Base-by-base conservation (phyloP, 805 yeast species). In the Teunomyces tritomae region DNA sequence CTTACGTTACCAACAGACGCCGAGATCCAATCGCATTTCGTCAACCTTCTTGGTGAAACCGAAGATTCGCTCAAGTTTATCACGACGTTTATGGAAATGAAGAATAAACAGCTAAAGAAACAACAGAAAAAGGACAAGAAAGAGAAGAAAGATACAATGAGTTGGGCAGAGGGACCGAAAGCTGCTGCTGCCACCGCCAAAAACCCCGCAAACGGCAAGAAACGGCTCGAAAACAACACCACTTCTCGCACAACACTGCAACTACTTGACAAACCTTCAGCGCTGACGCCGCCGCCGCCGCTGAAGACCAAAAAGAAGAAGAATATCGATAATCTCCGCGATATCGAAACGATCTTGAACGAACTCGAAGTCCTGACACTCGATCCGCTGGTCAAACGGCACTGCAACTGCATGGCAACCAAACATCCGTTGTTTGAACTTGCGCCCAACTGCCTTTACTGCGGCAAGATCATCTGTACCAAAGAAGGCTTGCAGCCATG, bases 401-500 rank as follows among this genome's bases (percentile, higher is more conserved):
- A 57, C 4, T 91, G 98, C 62, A 80, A 85, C 52, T 91, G 98
- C 60, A 87, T 85, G 82, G 97, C 92, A 1, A 79, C 86, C 0
- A 73, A 87, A 50, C 99, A 94, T 61, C 96, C 97, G 3, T 68
- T 94, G 28, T 86, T 89, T 52, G 95, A 88, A 48, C 78, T 86
- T 53, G 94, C 95, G 2, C 98, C 99, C 0, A 94, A 94, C 62
- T 94, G 99, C 58, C 67, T 94, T 35, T 83, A 86, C 50, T 94
- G 99, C 64, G 99, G 99, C 8, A 88, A 90, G 64, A 88, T 94
- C 36, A 88, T 94, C 2, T 94, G 99, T 70, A 76, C 78, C 3
- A 84, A 84, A 56, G 98, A 94, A 61, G 98, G 98, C 0, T 70
- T 89, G 20, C 94, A 91, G 50, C 94, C 94, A 3, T 94, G 99